These are phyloP conservation scores for Tilletia horrida DNA, from an alignment of 1,284 basidiomycete species.

Conservation along the genomic window DNA sequence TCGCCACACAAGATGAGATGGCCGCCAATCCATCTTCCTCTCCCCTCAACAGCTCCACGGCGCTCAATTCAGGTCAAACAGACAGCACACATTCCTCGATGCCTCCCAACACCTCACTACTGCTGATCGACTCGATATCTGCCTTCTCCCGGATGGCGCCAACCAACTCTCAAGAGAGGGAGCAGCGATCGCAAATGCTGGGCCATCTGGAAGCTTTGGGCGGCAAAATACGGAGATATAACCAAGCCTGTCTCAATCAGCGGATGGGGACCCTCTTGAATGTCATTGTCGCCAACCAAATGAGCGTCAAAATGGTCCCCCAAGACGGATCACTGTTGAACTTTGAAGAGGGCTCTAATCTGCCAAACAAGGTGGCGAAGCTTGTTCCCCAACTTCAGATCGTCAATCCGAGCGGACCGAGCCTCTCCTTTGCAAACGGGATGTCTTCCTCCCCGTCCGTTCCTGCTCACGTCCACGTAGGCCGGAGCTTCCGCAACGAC, in stretches of 20 bases:
- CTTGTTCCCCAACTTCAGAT: conserved; percentile 9
- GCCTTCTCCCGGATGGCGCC: background rate
- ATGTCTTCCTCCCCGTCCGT: background rate
- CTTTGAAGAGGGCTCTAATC: background rate
- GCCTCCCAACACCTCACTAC: background rate
- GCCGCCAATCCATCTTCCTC: background rate
- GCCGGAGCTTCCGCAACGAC: background rate
- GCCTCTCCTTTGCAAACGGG: too few relatives aligned
- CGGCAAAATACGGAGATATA: conserved; percentile 1
- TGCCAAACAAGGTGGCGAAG: background rate
- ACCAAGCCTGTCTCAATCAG: conserved; percentile 12
- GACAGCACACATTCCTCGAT: background rate
- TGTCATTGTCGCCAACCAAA: background rate
- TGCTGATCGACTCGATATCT: conserved; percentile 12
- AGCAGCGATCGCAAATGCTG: conserved; percentile 1
- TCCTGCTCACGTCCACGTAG: background rate
- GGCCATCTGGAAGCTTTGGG: background rate
- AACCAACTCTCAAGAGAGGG: background rate
- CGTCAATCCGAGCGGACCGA: background rate
- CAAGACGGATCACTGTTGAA: conserved; percentile 3
- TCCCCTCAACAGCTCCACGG: background rate
- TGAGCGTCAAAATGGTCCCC: conserved; percentile 6
- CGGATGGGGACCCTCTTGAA: background rate
- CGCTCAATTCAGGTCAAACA: too few relatives aligned
- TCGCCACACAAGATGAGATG: background rate